A percentile compares a stretch with the other conserved stretches of the same genome.
These are phyloP conservation scores for Linum trigynum DNA, from an alignment of 345 rosid species.

Conservation along the genomic window DNA sequence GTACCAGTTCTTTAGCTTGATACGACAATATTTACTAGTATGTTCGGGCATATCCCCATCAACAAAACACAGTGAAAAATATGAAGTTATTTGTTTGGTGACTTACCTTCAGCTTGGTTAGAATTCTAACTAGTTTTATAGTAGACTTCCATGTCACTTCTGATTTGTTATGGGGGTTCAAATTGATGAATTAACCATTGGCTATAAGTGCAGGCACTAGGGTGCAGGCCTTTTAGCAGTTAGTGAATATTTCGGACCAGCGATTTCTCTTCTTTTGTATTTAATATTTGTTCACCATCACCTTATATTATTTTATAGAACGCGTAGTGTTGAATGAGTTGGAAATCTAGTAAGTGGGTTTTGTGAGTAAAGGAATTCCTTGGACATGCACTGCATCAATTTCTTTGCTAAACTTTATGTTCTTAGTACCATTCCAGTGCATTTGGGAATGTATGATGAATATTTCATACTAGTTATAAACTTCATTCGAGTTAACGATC, in stretches of 20 bases:
- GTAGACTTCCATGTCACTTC: too few species aligned
- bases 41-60: too few species aligned
- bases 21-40: too few species aligned
- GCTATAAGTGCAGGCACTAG: too few species aligned
- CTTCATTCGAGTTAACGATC: slow-evolving; percentile 33
- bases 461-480: background rate
- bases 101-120: background rate
- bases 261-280: background rate
- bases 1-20: too few species aligned
- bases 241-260: background rate
- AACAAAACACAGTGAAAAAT: background rate
- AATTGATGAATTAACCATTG: too few species aligned
- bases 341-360: background rate
- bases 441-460: background rate
- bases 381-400: background rate
- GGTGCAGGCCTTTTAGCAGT: background rate
- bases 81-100: background rate
- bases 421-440: background rate
- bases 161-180: too few species aligned
- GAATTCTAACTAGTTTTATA: background rate
- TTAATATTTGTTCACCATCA: too few species aligned
- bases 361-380: background rate
- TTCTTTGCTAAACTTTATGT: background rate
- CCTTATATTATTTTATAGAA: too few species aligned
- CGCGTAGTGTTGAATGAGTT: too few species aligned